These are phyloP conservation scores for Neopestalotiopsis clavispora DNA, from an alignment of 2,329 filamentous ascomycete species.

Conservation along the genomic window DNA sequence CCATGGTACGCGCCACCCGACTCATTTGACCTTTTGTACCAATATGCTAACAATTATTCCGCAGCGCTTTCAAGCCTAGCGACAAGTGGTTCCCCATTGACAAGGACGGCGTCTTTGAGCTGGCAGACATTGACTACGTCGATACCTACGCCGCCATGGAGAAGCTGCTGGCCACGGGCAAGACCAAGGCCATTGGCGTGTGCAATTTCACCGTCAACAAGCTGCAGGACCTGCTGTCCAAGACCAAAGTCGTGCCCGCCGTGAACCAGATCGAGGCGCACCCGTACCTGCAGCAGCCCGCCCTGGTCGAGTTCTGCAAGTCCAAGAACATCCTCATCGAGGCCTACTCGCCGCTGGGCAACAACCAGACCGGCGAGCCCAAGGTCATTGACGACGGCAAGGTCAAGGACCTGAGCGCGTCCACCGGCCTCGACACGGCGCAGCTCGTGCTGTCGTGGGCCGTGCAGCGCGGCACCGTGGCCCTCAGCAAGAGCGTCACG, in stretches of 20 bases:
- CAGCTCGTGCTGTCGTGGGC: slow-evolving; percentile 57
- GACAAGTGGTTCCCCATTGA: slow-evolving; percentile 27
- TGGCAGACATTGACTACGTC: slow-evolving; percentile 31
- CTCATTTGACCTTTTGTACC: slow-evolving; percentile 53
- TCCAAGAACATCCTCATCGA: slow-evolving; percentile 22
- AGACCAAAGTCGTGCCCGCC: slow-evolving; percentile 51
- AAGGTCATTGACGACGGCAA: slow-evolving; percentile 54
- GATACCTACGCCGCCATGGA: slow-evolving; percentile 26
- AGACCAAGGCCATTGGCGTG: slow-evolving; percentile 62
- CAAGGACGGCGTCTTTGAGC: background rate
- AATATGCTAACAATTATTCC: slow-evolving; percentile 59
- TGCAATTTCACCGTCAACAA: slow-evolving; percentile 61
- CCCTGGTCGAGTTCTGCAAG: slow-evolving; percentile 10
- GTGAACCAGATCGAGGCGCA: slow-evolving; percentile 58
- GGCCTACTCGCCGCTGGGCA: slow-evolving; percentile 62
- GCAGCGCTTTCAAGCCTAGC: slow-evolving; percentile 46
- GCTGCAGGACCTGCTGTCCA: slow-evolving; percentile 56
- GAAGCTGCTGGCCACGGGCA: slow-evolving; percentile 56
- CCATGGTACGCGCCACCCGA: slow-evolving; percentile 34
- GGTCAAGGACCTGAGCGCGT: slow-evolving; percentile 45
- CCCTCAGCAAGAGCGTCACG: slow-evolving; percentile 60
- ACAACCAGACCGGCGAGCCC: slow-evolving; percentile 49
- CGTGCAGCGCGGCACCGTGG: slow-evolving; percentile 56
- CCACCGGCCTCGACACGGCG: slow-evolving; percentile 52
- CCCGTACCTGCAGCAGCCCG: slow-evolving; percentile 49